These are phyloP conservation scores for Lippia alba DNA, from an alignment of 305 asterid genomes.

Conservation along the genomic window DNA sequence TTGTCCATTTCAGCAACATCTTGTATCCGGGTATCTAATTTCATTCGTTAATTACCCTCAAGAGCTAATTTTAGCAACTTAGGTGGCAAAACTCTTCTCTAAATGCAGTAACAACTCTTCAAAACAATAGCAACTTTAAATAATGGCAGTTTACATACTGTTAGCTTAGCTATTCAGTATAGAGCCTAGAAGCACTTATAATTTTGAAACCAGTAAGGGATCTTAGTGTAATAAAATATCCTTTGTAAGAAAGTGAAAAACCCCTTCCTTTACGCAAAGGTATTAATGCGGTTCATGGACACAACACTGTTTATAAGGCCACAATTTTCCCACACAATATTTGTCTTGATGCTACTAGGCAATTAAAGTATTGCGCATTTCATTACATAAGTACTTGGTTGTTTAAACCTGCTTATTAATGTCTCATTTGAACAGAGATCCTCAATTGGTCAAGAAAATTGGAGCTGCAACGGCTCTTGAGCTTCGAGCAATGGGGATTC, in stretches of 20 bases:
- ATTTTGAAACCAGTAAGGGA: too few relatives aligned
- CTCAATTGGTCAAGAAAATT: conserved; percentile 49
- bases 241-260: too few relatives aligned
- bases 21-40: neutral
- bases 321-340: conserved; percentile 62
- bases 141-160: too few relatives aligned
- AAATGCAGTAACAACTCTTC: too few relatives aligned
- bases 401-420: neutral
- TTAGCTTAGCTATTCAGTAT: too few relatives aligned
- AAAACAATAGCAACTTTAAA: too few relatives aligned
- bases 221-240: too few relatives aligned
- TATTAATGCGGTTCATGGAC: conserved; percentile 21
- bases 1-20: neutral
- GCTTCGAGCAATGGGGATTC: conserved; percentile 61
- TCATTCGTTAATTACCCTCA: neutral
- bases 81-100: too few relatives aligned
- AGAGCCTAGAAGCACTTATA: too few relatives aligned
- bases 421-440: conserved; percentile 44
- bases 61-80: neutral
- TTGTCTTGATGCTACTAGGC: conserved; percentile 63
- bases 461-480: conserved; percentile 66
- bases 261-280: too few relatives aligned
- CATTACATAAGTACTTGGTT: too few relatives aligned
- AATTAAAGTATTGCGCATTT: conserved; percentile 16
- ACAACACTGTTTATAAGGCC: conserved; percentile 52